Evolutionary conservation across 129 eudicot genomes (phyloP).

Genomic region (Tagetes patula): DNA sequence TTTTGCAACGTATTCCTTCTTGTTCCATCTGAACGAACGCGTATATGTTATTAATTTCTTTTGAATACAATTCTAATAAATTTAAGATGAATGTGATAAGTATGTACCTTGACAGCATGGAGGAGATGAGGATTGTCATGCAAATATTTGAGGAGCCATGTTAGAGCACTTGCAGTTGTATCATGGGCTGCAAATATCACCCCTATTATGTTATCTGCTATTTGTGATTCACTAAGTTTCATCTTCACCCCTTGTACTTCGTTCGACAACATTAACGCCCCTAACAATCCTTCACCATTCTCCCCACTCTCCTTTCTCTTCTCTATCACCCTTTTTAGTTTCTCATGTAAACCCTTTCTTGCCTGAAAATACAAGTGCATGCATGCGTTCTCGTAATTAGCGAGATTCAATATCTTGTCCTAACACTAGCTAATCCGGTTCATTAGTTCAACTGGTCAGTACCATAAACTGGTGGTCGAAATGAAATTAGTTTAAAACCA

Average conservation of each 20-base stretch:
- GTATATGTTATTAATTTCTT: not conserved
- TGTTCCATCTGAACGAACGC: constrained; percentile 61
- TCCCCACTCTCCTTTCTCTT: constrained; percentile 50
- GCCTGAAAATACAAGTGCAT: constrained; percentile 42
- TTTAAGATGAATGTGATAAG: not conserved
- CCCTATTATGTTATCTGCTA: constrained; percentile 80
- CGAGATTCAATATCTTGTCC: no score
- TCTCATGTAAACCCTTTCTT: constrained; percentile 63
- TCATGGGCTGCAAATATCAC: constrained; percentile 90
- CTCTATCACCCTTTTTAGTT: constrained; percentile 44
- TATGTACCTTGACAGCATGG: constrained; percentile 59
- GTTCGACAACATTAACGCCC: constrained; percentile 44
- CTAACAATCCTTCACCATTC: constrained; percentile 57
- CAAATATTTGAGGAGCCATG: constrained; percentile 80
- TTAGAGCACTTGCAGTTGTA: constrained; percentile 79
- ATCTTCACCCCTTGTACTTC: constrained; percentile 26
- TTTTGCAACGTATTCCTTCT: constrained; percentile 47
- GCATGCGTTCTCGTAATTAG: no score
- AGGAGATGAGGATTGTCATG: constrained; percentile 54
- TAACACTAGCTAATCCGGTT: no score
- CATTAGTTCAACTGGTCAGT: no score
- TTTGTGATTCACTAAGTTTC: constrained; percentile 55
- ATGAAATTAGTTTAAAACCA: no score
- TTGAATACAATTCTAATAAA: not conserved
- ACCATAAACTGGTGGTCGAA: no score